Percentiles rank a stretch among this genome's conserved stretches.
phyloP scores from a whole-genome alignment of 176 grass and related monocot genomes.

The Oryza glumipatula region DNA sequence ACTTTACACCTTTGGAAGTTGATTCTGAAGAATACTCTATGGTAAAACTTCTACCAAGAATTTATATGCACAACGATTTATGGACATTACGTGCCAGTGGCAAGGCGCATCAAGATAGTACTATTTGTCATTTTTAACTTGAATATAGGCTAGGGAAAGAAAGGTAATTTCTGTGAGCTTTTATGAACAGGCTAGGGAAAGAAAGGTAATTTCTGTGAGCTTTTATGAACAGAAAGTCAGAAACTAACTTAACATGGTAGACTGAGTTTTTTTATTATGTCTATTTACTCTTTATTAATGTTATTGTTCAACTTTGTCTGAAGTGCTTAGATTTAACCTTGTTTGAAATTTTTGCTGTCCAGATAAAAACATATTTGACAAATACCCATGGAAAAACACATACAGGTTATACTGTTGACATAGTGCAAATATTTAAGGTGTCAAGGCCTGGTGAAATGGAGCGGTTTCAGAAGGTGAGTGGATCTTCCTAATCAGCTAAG shows the following conservation, averaged over 20 bases:
- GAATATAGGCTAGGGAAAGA: not conserved
- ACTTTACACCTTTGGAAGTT: slow-evolving; percentile 67
- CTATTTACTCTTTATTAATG: slow-evolving; percentile 23
- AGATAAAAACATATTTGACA: slow-evolving; percentile 86
- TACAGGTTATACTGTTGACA: slow-evolving; percentile 69
- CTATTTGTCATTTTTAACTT: slow-evolving; percentile 2
- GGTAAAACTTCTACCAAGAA: slow-evolving; percentile 59
- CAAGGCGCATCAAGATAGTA: slow-evolving; percentile 9
- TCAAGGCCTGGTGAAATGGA: slow-evolving; percentile 73
- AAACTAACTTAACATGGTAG: slow-evolving; percentile 4
- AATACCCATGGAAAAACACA: slow-evolving; percentile 93
- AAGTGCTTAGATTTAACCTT: slow-evolving; percentile 2
- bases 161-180: not conserved
- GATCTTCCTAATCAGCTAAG: slow-evolving; percentile 21
- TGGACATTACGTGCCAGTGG: not conserved
- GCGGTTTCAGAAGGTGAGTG: slow-evolving; percentile 70
- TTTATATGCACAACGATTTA: slow-evolving; percentile 15
- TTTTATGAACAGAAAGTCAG: not conserved
- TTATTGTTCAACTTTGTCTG: slow-evolving; percentile 14
- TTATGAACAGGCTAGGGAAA: slow-evolving; percentile 17
- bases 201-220: not conserved
- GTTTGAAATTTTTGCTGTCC: slow-evolving; percentile 24
- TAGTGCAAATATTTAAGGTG: slow-evolving; percentile 89
- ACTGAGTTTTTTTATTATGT: not conserved
- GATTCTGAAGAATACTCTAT: slow-evolving; percentile 74